Base-by-base conservation (phyloP, 441 rosid genomes). In the Geranium incanum region DNA sequence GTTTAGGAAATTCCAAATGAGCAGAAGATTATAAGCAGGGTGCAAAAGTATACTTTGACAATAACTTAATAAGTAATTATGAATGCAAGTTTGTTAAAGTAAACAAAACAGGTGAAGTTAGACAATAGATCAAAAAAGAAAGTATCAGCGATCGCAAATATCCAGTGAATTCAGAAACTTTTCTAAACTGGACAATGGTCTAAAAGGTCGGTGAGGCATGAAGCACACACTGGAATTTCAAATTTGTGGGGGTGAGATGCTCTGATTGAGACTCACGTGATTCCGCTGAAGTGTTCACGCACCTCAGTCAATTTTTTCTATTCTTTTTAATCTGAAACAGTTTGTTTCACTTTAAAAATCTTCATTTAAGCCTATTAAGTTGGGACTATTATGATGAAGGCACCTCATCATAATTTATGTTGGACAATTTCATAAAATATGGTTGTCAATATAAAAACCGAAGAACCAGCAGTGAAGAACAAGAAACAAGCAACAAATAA, bases 1-100 rank as follows among this genome's bases (percentile, higher is more conserved):
- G 68, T 62, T 59, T 62, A 19, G n/a, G 18, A 65, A 71, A 39
- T n/a, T 37, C 38, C 37, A 68, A 70, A 38, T 64, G 13, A 9
- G 41, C 62, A 5, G 8, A 55, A n/a, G 16, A 15, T 55, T 15
- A 55, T 55, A n/a, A 15, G 18, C 18, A 18, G 18, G 19, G 6
- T 48, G 21, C 19, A 55, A 55, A 0, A 55, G 19, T 18, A 55
- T 55, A 55, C 62, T n/a, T 15, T 55, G 62, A 55, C 18, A 6
- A 55, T 55, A 18, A 55, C 62, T n/a, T 55, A 16, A 55, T 55
- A 55, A 5, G 62, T 18, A 55, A 15, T 2, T 55, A 5, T 16
- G 62, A 55, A 15, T 5, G 62, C 19, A 55, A 55, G 62, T 16
- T n/a, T 55, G 48, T 41, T 55, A 0, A 55, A 15, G 62, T 23